phyloP scores from a whole-genome alignment of 257 asterid species.

The Ehretia macrophylla region DNA sequence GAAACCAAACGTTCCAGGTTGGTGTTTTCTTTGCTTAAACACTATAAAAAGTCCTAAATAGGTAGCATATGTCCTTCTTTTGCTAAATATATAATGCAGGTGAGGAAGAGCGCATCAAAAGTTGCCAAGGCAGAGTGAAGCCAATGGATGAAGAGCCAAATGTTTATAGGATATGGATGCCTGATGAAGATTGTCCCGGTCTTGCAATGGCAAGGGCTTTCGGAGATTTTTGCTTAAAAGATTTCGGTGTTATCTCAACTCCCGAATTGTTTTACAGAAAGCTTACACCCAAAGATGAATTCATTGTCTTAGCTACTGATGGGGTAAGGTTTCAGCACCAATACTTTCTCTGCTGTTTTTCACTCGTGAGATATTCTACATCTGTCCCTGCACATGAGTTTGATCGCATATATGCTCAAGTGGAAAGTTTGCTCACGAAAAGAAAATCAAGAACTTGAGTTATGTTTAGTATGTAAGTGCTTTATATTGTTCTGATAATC shows the following conservation, averaged over 20 bases:
- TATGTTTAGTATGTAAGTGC: too few species aligned
- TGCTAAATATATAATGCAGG: slow-evolving; percentile 25
- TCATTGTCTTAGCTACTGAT: slow-evolving; percentile 77
- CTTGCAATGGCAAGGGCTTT: slow-evolving; percentile 93
- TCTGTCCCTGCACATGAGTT: too few species aligned
- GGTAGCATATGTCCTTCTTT: background rate
- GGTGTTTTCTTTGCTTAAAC: background rate
- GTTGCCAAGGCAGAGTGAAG: slow-evolving; percentile 63
- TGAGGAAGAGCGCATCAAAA: slow-evolving; percentile 53
- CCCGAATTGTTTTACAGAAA: slow-evolving; percentile 61
- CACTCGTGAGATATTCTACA: background rate
- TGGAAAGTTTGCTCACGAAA: too few species aligned
- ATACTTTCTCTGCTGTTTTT: background rate
- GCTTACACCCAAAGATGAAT: slow-evolving; percentile 63
- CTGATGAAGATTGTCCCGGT: slow-evolving; percentile 85
- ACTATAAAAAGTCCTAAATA: background rate
- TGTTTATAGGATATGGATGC: slow-evolving; percentile 85
- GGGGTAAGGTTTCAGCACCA: slow-evolving; percentile 55
- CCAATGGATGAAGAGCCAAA: slow-evolving; percentile 82
- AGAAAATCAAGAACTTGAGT: background rate
- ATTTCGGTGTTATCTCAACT: slow-evolving; percentile 67
- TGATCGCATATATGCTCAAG: too few species aligned
- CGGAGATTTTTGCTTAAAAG: slow-evolving; percentile 86
- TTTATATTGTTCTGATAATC: too few species aligned
- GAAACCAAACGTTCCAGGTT: slow-evolving; percentile 82